Evolutionary conservation across 495 filamentous ascomycete species (phyloP).

Genomic region (Daldinia decipiens): DNA sequence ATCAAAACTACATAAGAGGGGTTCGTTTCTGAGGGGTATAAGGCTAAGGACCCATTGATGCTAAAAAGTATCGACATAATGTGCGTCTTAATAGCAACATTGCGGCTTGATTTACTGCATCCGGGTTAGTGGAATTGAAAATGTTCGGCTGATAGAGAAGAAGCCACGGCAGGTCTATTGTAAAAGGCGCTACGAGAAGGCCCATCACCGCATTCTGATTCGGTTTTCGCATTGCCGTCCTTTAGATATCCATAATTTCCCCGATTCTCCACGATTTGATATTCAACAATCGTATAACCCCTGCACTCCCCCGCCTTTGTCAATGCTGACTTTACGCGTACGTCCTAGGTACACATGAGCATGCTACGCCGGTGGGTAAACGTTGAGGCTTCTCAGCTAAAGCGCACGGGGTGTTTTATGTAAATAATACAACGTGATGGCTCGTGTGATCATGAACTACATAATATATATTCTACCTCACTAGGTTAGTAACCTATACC

Average conservation of each 20-base stretch:
- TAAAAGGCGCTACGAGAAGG: slow-evolving; percentile 10
- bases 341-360: slow-evolving; percentile 1
- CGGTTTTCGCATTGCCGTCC: slow-evolving; percentile 36
- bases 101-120: slow-evolving; percentile 20
- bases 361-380: slow-evolving; percentile 1
- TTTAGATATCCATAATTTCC: slow-evolving; percentile 24
- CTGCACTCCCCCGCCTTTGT: slow-evolving; percentile 50
- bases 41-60: slow-evolving; percentile 9
- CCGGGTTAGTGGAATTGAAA: slow-evolving; percentile 17
- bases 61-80: neutral
- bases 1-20: neutral
- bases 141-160: slow-evolving; percentile 14
- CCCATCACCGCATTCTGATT: slow-evolving; percentile 8
- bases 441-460: neutral
- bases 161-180: slow-evolving; percentile 7
- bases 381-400: slow-evolving; percentile 19
- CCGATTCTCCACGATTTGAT: slow-evolving; percentile 37
- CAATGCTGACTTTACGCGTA: slow-evolving; percentile 46
- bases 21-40: slow-evolving; percentile 10
- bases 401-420: neutral
- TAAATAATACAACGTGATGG: neutral
- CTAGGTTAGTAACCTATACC: neutral
- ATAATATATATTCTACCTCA: neutral
- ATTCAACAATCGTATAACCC: slow-evolving; percentile 28
- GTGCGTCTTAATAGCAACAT: neutral